Percentiles rank a stretch among this genome's conserved stretches.
phyloP scores from a whole-genome alignment of 345 rosid species.

The Moringa oleifera region DNA sequence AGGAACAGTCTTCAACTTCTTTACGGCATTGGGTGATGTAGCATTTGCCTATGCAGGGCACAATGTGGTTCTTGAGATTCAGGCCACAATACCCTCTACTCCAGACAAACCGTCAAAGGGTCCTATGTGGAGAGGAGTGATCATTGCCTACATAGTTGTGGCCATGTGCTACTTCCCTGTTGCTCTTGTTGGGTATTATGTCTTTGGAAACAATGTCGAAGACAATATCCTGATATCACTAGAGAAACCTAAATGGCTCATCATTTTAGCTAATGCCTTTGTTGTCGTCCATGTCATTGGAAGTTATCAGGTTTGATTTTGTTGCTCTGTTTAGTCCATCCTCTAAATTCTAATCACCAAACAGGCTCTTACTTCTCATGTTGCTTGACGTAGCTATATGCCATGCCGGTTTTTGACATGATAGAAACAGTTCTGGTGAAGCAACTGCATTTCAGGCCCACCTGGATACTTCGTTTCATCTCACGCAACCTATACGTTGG shows the following conservation, averaged over 20 bases:
- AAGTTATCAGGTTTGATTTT: conserved; percentile 58
- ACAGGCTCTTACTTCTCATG: not conserved
- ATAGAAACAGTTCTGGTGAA: conserved; percentile 61
- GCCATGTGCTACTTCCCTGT: conserved; percentile 83
- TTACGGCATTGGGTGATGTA: conserved; percentile 71
- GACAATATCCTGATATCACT: conserved; percentile 70
- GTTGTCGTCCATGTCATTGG: conserved; percentile 80
- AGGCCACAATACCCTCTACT: conserved; percentile 85
- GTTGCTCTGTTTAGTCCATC: not conserved
- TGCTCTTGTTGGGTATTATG: conserved; percentile 58
- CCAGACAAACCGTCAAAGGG: conserved; percentile 84
- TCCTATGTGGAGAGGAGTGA: conserved; percentile 84
- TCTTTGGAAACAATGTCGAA: conserved; percentile 49
- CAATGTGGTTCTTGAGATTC: conserved; percentile 81
- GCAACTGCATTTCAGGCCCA: conserved; percentile 48
- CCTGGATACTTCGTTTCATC: conserved; percentile 36
- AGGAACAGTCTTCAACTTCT: conserved; percentile 56
- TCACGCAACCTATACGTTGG: conserved; percentile 55
- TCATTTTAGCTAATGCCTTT: conserved; percentile 52
- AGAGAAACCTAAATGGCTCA: conserved; percentile 68
- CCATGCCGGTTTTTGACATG: conserved; percentile 86
- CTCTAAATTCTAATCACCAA: too few relatives aligned
- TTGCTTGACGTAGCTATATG: conserved; percentile 38
- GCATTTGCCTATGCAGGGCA: conserved; percentile 88
- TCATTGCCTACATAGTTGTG: conserved; percentile 63